phyloP scores from a whole-genome alignment of 768 basidiomycete genomes.

The Suillus discolor region DNA sequence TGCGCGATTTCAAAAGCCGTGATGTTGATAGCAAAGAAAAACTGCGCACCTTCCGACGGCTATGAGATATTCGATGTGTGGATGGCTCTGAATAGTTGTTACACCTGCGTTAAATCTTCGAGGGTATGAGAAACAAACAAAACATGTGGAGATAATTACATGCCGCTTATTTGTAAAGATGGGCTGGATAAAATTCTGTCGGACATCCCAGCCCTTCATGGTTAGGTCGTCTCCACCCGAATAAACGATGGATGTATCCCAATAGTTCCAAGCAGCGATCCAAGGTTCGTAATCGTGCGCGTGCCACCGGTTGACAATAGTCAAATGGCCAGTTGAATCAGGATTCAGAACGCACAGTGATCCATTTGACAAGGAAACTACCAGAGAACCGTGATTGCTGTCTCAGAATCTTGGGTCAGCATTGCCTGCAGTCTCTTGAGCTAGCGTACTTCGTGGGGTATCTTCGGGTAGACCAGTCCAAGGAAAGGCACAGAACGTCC shows the following conservation, averaged over 20 bases:
- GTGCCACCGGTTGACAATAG: conserved; percentile 64
- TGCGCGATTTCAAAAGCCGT: neutral
- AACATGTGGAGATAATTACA: conserved; percentile 8
- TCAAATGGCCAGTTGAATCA: conserved; percentile 45
- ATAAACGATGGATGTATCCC: conserved; percentile 78
- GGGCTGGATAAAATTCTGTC: conserved; percentile 61
- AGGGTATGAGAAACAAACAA: neutral
- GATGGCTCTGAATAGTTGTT: conserved; percentile 87
- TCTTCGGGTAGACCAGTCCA: conserved; percentile 89
- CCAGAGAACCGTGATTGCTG: conserved; percentile 58
- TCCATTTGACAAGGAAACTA: conserved; percentile 86
- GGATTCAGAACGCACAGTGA: conserved; percentile 61
- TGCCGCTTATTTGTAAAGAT: conserved; percentile 76
- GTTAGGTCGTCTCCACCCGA: conserved; percentile 94
- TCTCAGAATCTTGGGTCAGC: conserved; percentile 7
- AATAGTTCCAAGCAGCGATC: conserved; percentile 90
- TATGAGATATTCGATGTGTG: conserved; percentile 74
- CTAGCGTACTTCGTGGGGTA: conserved; percentile 45
- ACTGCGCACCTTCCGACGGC: conserved; percentile 84
- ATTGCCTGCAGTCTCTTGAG: neutral
- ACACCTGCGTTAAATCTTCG: conserved; percentile 89
- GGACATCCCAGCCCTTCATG: conserved; percentile 89
- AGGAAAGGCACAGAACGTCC: conserved; percentile 78
- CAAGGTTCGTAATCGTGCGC: conserved; percentile 96
- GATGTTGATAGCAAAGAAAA: neutral